Conservation (phyloP, 2,329 filamentous ascomycete species). For the Coniella lustricola region DNA sequence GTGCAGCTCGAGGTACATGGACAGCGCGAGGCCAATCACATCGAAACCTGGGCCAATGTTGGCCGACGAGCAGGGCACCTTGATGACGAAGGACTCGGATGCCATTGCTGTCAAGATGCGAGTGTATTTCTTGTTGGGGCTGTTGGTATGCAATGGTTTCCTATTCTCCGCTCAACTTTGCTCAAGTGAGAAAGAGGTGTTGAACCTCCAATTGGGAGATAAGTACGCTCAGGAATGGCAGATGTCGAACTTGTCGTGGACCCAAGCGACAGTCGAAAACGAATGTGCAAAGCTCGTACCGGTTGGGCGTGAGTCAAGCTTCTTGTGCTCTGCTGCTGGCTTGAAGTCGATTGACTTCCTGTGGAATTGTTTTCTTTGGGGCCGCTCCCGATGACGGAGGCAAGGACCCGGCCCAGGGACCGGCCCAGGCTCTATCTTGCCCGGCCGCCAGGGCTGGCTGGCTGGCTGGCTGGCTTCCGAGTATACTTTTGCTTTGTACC, state of each 20-base stretch:
- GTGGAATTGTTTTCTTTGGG: conserved; percentile 5
- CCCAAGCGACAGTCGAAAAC: background rate
- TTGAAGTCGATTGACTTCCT: conserved; percentile 7
- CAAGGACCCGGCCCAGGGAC: background rate
- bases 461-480: no score
- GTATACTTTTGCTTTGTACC: no score
- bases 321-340: background rate
- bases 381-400: conserved; percentile 16
- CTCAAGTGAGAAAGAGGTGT: conserved; percentile 1
- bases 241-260: no score
- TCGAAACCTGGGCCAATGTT: conserved; percentile 98
- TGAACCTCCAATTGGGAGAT: conserved; percentile 11
- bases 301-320: background rate
- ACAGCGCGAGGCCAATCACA: conserved; percentile 91
- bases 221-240: no score
- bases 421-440: background rate
- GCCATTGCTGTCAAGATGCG: conserved; percentile 9
- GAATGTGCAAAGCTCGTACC: background rate
- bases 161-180: background rate
- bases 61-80: conserved; percentile 87
- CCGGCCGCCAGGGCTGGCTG: no score
- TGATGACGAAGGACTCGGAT: conserved; percentile 59
- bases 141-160: no score
- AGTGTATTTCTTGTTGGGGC: background rate
- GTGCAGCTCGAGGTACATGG: conserved; percentile 83